phyloP scores from a whole-genome alignment of 2,329 filamentous ascomycete genomes.

The Bisporella sp. region DNA sequence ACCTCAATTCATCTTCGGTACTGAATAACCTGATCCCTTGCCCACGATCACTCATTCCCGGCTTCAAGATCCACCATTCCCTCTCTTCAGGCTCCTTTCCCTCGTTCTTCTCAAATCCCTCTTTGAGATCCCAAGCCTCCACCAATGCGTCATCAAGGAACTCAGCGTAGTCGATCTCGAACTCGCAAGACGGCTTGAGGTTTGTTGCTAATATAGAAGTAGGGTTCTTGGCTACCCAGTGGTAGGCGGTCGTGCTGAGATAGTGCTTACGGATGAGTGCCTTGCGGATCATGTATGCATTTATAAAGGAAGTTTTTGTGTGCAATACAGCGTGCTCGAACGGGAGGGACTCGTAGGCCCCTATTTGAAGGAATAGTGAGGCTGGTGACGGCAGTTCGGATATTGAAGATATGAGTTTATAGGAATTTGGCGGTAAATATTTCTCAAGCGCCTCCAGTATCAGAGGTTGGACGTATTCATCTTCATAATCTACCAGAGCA shows the following conservation, averaged over 20 bases:
- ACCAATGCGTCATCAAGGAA: conserved; percentile 90
- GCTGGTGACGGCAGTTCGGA: conserved; percentile 23
- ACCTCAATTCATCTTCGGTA: conserved; percentile 74
- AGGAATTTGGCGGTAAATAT: conserved; percentile 47
- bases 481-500: conserved; percentile 77
- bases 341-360: conserved; percentile 79
- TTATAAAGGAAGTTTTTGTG: conserved; percentile 59
- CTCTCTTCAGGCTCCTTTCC: conserved; percentile 33
- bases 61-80: conserved; percentile 98
- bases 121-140: conserved; percentile 81
- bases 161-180: conserved; percentile 94
- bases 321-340: conserved; percentile 67
- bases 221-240: conserved; percentile 82
- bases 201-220: conserved; percentile 59
- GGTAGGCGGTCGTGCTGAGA: conserved; percentile 72
- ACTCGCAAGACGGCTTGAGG: conserved; percentile 72
- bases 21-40: conserved; percentile 89
- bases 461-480: conserved; percentile 82
- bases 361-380: conserved; percentile 58
- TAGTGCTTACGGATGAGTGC: conserved; percentile 96
- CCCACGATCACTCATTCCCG: conserved; percentile 93
- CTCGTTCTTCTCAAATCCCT: conserved; percentile 67
- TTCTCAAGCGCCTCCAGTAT: conserved; percentile 65
- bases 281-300: conserved; percentile 93
- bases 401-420: conserved; percentile 48